Conservation (phyloP, 768 basidiomycete genomes). For the Infundibulicybe gibba region DNA sequence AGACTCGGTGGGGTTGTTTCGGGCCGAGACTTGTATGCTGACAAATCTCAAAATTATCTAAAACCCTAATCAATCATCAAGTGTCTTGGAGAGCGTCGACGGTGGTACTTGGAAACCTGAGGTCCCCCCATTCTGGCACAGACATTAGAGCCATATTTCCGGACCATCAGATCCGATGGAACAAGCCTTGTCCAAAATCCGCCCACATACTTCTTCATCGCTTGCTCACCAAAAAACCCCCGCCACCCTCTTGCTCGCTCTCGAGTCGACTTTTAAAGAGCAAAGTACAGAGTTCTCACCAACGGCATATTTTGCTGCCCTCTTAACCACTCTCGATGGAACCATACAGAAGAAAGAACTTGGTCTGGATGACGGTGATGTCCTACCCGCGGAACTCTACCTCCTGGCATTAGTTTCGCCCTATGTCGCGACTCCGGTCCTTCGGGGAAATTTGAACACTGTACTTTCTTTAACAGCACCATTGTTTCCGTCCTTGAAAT, state of each 20-base stretch:
- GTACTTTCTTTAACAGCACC: slow-evolving; percentile 74
- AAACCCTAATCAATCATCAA: no score
- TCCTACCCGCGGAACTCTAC: slow-evolving; percentile 83
- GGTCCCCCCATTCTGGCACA: no score
- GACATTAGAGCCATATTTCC: not conserved
- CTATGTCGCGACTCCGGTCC: slow-evolving; percentile 74
- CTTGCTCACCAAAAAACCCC: slow-evolving; percentile 89
- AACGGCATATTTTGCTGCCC: slow-evolving; percentile 93
- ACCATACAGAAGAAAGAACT: slow-evolving; percentile 60
- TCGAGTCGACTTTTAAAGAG: slow-evolving; percentile 79
- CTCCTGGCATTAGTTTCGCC: slow-evolving; percentile 76
- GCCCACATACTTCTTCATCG: slow-evolving; percentile 78
- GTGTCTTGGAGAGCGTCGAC: no score
- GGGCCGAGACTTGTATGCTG: not conserved
- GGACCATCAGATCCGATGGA: slow-evolving; percentile 41
- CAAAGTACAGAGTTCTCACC: slow-evolving; percentile 64
- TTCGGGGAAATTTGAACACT: slow-evolving; percentile 71
- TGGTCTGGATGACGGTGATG: slow-evolving; percentile 58
- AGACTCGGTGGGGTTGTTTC: no score
- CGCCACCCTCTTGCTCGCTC: slow-evolving; percentile 77
- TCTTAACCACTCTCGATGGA: slow-evolving; percentile 81
- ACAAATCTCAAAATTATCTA: no score
- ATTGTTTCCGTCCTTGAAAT: slow-evolving; percentile 63
- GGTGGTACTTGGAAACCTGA: no score
- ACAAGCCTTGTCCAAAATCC: slow-evolving; percentile 74